Evolutionary conservation across 352 stramenopile genomes (phyloP), one percentile per base, ranked within the genome.

Genomic region (Pythium monospermum): DNA sequence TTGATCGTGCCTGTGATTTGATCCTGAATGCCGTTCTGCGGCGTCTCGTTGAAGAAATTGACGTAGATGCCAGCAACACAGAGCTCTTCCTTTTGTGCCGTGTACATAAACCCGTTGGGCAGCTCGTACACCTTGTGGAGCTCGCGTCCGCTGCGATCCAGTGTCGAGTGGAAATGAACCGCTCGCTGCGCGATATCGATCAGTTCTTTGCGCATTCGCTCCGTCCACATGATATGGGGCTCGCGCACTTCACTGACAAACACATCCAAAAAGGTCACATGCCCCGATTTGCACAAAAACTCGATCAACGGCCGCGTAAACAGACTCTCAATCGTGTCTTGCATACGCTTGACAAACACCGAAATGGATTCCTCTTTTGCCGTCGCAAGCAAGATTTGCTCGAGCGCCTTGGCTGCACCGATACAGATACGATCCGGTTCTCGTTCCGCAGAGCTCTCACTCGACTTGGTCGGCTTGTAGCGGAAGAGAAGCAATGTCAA

Each of bases 21-120:
- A 13, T 83, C 71, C 5, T 82, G 58, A 26, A 94, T 76, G 10
- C 76, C 79, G 42, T 68, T 67, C 43, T 92, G 77, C 8, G 83
- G 81, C 45, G 87, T 87, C 50, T 89, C 79, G 59, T 94, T 94
- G 68, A 89, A 94, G 30, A 85, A 94, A 57, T 94, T 94, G 18
- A 94, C 83, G 64, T 91, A 94, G 50, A 94, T 92, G 16, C 82
- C 83, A 16, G 83, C 83, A 2, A 94, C 81, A 26, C 83, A 90
- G 27, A 94, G 48, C 46, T 94, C 83, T 61, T 90, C 74, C 52
- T 86, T 85, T 57, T 94, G 83, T 16, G 83, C 83, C 16, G 69
- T 57, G 49, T 89, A 94, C 68, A 90, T 85, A 33, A 94, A 92
- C 32, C 84, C 64, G 11, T 58, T 41, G 2, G 80, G 76, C 1